Conservation (phyloP, 192 early-diverging fungal species). For the Cladochytrium replicatum region DNA sequence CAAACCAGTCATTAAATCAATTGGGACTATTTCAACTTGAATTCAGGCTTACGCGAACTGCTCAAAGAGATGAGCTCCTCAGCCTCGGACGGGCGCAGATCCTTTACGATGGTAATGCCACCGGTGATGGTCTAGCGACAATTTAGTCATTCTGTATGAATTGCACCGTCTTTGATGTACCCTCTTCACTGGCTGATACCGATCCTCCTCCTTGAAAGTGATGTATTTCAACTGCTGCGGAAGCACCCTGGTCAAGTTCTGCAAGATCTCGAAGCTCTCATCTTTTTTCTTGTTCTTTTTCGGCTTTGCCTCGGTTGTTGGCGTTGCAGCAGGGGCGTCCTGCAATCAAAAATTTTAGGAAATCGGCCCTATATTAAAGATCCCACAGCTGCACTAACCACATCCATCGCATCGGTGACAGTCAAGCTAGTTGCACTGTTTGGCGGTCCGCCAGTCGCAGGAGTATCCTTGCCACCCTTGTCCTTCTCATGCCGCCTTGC, state of each 20-base stretch:
- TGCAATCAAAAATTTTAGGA: not conserved
- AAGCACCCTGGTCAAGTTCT: slow-evolving; percentile 81
- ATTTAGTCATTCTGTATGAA: not conserved
- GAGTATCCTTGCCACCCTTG: slow-evolving; percentile 42
- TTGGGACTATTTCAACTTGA: not conserved
- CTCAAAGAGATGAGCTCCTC: slow-evolving; percentile 61
- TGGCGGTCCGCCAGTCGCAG: slow-evolving; percentile 18
- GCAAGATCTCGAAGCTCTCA: slow-evolving; percentile 59
- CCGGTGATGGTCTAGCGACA: slow-evolving; percentile 33
- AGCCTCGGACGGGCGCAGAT: slow-evolving; percentile 63
- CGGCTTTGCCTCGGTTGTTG: slow-evolving; percentile 20
- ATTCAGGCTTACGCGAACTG: not conserved
- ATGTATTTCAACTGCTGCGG: slow-evolving; percentile 81
- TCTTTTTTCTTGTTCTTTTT: slow-evolving; percentile 68
- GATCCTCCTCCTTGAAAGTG: slow-evolving; percentile 69
- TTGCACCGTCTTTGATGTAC: slow-evolving; percentile 20
- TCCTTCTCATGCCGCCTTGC: slow-evolving; percentile 72
- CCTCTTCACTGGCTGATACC: slow-evolving; percentile 86
- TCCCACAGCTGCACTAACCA: slow-evolving; percentile 1
- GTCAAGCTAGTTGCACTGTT: slow-evolving; percentile 3
- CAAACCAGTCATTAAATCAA: not conserved
- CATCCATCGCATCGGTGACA: slow-evolving; percentile 4
- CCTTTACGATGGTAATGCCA: slow-evolving; percentile 82
- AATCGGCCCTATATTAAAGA: not conserved
- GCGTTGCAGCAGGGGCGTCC: slow-evolving; percentile 11